phyloP scores from a whole-genome alignment of 805 yeast species.

The Ogataea dorogensis region DNA sequence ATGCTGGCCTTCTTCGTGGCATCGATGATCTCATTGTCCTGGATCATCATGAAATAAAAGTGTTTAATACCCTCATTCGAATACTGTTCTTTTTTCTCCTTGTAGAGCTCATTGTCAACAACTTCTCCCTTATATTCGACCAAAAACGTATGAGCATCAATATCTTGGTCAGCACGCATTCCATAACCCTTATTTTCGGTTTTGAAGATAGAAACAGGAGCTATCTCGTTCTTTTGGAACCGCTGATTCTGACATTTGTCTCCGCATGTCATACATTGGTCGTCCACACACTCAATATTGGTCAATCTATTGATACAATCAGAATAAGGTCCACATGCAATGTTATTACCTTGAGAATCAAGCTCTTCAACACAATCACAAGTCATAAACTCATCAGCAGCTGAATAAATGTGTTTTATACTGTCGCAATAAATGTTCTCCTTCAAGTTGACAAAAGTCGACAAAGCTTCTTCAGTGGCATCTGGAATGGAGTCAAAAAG shows the following conservation, averaged over 20 bases:
- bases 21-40: constrained; percentile 88
- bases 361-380: constrained; percentile 75
- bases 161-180: constrained; percentile 61
- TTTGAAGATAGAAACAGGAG: constrained; percentile 73
- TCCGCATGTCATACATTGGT: constrained; percentile 65
- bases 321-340: constrained; percentile 81
- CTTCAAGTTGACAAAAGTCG: constrained; percentile 53
- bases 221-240: constrained; percentile 74
- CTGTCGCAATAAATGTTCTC: constrained; percentile 64
- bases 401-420: constrained; percentile 58
- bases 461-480: constrained; percentile 67
- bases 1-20: constrained; percentile 88
- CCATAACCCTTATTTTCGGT: constrained; percentile 91
- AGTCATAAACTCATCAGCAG: constrained; percentile 78
- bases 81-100: constrained; percentile 70
- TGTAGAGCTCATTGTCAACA: constrained; percentile 74
- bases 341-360: constrained; percentile 42
- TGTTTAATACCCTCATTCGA: constrained; percentile 69
- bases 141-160: constrained; percentile 67
- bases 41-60: constrained; percentile 94
- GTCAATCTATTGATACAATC: constrained; percentile 92
- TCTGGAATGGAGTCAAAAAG: constrained; percentile 45
- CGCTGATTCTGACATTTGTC: constrained; percentile 80
- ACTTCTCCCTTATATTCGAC: constrained; percentile 96
- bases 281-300: constrained; percentile 84